Conservation (phyloP, 208 protist species). For the Wallacemonas sp. region DNA sequence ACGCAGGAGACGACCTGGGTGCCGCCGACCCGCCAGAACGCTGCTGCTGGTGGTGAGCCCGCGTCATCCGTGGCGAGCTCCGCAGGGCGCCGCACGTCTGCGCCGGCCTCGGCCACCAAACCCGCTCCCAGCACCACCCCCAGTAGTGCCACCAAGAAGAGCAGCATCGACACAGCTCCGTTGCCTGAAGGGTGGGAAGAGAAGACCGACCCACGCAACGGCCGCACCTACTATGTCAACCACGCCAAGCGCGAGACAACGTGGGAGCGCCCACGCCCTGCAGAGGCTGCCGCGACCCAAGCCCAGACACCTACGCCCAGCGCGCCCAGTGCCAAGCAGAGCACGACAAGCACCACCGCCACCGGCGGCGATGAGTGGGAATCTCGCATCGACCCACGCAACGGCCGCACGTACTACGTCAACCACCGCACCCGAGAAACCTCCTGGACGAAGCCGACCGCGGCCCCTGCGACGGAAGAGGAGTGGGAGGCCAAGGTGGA, state of each 20-base stretch:
- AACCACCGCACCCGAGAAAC: conserved; percentile 53
- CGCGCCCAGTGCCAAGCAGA: too few relatives aligned
- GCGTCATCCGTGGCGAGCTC: neutral
- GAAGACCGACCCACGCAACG: conserved; percentile 26
- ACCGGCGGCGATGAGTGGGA: conserved; percentile 43
- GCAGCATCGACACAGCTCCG: neutral
- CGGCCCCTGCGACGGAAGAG: neutral
- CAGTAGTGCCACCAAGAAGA: neutral
- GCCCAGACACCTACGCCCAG: conserved; percentile 12
- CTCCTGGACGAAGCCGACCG: conserved; percentile 38
- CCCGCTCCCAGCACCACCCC: neutral
- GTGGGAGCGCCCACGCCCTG: conserved; percentile 23
- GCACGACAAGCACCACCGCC: too few relatives aligned
- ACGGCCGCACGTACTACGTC: conserved; percentile 48
- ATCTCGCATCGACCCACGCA: conserved; percentile 25
- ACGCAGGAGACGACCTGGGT: conserved; percentile 39
- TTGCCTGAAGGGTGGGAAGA: conserved; percentile 36
- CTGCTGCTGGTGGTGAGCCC: neutral
- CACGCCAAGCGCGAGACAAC: conserved; percentile 41
- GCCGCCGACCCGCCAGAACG: conserved; percentile 8
- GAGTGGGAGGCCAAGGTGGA: conserved; percentile 54
- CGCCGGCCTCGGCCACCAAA: neutral
- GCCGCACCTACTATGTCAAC: conserved; percentile 39
- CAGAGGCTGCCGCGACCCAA: conserved; percentile 14
- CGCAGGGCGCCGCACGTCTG: neutral